Evolutionary conservation across 768 basidiomycete genomes (phyloP).

Genomic region (Pleurotus tuber-regium): DNA sequence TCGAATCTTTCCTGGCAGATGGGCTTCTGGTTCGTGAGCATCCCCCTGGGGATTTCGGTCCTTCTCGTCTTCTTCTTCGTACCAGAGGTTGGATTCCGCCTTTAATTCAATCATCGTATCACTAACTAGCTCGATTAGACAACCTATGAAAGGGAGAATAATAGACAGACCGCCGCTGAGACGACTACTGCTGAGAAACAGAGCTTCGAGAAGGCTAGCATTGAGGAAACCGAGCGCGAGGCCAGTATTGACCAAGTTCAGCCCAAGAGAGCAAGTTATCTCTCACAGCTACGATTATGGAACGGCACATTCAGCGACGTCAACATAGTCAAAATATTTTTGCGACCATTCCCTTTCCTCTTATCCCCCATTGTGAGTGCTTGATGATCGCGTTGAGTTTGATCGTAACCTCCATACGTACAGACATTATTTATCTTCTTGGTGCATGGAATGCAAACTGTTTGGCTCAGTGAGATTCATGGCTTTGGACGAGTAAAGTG

Average conservation of each 20-base stretch:
- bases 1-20: constrained; percentile 40
- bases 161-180: not conserved
- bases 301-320: constrained; percentile 34
- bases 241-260: constrained; percentile 7
- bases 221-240: constrained; percentile 3
- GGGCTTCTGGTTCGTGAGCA: constrained; percentile 48
- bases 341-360: constrained; percentile 41
- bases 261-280: constrained; percentile 23
- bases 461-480: constrained; percentile 38
- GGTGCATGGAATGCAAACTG: constrained; percentile 40
- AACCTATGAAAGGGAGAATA: constrained; percentile 23
- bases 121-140: constrained; percentile 24
- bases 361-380: constrained; percentile 37
- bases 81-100: constrained; percentile 30
- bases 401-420: not conserved
- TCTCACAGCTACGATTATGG: constrained; percentile 34
- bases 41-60: constrained; percentile 35
- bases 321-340: constrained; percentile 32
- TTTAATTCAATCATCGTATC: too few relatives aligned
- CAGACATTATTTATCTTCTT: constrained; percentile 38
- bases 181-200: constrained; percentile 12
- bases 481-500: too few relatives aligned
- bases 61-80: constrained; percentile 41
- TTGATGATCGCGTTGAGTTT: not conserved
- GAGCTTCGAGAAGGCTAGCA: constrained; percentile 11